Evolutionary conservation across 345 rosid species (phyloP).

Genomic region (Noccaea bulbosa): DNA sequence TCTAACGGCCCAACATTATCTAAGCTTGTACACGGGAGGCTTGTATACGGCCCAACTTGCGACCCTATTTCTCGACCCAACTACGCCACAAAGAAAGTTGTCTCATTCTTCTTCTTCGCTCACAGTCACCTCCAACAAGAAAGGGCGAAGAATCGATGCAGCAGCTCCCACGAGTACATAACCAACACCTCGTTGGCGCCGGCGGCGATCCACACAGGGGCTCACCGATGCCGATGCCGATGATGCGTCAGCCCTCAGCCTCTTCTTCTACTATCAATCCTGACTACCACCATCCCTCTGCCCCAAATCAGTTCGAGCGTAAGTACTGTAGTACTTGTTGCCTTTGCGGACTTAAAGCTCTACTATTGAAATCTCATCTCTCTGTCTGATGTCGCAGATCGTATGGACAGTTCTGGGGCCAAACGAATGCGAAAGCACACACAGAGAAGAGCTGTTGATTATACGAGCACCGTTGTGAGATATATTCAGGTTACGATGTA

Average conservation of each 20-base stretch:
- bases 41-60: too few species aligned
- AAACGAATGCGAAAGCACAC: conserved; percentile 94
- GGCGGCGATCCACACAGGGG: conserved; percentile 58
- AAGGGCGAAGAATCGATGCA: conserved; percentile 56
- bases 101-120: too few species aligned
- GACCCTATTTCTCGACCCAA: too few species aligned
- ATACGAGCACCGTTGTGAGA: conserved; percentile 90
- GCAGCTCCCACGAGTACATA: conserved; percentile 58
- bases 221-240: conserved; percentile 56
- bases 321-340: neutral
- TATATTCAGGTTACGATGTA: conserved; percentile 75
- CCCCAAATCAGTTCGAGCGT: conserved; percentile 53
- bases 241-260: conserved; percentile 86
- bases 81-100: too few species aligned
- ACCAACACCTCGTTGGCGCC: conserved; percentile 38
- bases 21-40: too few species aligned
- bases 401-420: too few species aligned
- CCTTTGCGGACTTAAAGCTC: neutral
- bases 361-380: conserved; percentile 16
- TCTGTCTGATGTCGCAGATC: conserved; percentile 51
- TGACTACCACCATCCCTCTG: conserved; percentile 67
- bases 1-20: too few species aligned
- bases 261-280: conserved; percentile 69
- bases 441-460: conserved; percentile 96
- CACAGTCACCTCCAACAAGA: too few species aligned